Base-by-base conservation (phyloP, 2,329 filamentous ascomycete genomes). In the Herpotrichia juniperi region DNA sequence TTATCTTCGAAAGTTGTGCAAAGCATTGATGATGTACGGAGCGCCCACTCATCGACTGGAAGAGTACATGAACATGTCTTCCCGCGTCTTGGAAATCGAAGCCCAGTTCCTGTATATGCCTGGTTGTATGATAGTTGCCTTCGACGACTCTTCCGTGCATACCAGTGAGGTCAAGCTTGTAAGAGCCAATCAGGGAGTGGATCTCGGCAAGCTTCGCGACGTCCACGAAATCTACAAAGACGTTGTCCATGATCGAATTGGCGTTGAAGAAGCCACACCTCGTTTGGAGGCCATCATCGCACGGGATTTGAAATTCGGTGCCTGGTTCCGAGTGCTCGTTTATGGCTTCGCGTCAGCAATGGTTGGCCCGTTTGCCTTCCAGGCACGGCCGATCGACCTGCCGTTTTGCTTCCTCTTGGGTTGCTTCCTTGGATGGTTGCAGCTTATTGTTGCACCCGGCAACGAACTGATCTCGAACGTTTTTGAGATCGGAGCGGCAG, bases 101-200 rank as follows among this genome's bases (percentile, higher is more conserved):
- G 89, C 88, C 5, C 91, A 96, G 64, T 96, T 94, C 62, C 77
- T 96, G 19, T 97, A 96, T 69, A 85, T 96, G 25, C 92, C 93
- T 0, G 90, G 90, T 0, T 96, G 90, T 67, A 97, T 97, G 93
- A 90, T 97, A 50, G 89, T 96, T 67, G 93, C 91, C 4, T 96
- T 97, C 66, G 92, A 86, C 65, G 90, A 93, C 72, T 74, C 77
- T 4, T 76, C 81, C 0, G 90, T 88, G 0, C 88, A 92, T 65
- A 92, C 89, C 0, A 88, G 88, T n/a, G 88, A 91, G 67, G 88
- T 92, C 56, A 90, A 90, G 74, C 81, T 92, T 26, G 86, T 92
- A 6, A 83, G 87, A 11, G 82, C 85, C 0, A 75, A 76, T 0
- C 88, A 91, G 63, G 88, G 88, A 1, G 81, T 93, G 9, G 86